Evolutionary conservation across 164 flowering plant genomes (phyloP).

Genomic region (Piper betle): DNA sequence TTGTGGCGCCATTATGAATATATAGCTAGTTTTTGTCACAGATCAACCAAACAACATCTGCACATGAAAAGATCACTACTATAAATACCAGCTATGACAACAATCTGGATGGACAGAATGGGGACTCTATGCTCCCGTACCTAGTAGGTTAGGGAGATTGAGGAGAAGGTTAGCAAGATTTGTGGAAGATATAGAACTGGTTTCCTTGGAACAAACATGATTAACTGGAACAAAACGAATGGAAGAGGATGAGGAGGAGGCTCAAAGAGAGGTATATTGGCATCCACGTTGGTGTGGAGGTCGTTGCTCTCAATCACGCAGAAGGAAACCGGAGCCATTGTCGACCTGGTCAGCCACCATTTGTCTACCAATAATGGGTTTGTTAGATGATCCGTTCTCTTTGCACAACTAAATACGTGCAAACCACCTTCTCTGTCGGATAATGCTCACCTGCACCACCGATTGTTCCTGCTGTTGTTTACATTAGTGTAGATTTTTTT

Average conservation of each 20-base stretch:
- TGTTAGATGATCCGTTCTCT: too few relatives aligned
- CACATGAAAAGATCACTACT: too few relatives aligned
- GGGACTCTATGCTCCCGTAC: neutral
- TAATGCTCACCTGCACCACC: too few relatives aligned
- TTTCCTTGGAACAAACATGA: neutral
- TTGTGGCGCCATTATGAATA: constrained; percentile 6
- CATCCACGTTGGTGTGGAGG: neutral
- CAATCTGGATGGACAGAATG: neutral
- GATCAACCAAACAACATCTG: constrained; percentile 5
- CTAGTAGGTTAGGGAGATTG: neutral
- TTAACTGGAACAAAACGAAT: neutral
- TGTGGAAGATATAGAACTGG: neutral
- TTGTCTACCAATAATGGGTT: too few relatives aligned
- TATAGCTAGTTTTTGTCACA: constrained; percentile 16
- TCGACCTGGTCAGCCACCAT: neutral
- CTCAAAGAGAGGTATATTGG: neutral
- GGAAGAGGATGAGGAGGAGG: constrained; percentile 3
- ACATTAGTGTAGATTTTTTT: too few relatives aligned
- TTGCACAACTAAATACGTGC: too few relatives aligned
- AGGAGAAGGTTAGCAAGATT: neutral
- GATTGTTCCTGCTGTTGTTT: too few relatives aligned
- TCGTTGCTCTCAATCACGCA: neutral
- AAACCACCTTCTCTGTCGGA: too few relatives aligned
- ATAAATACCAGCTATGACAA: too few relatives aligned
- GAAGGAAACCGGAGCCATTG: neutral